Conservation (phyloP, 2,329 filamentous ascomycete genomes). For the Xylariaceae sp. region DNA sequence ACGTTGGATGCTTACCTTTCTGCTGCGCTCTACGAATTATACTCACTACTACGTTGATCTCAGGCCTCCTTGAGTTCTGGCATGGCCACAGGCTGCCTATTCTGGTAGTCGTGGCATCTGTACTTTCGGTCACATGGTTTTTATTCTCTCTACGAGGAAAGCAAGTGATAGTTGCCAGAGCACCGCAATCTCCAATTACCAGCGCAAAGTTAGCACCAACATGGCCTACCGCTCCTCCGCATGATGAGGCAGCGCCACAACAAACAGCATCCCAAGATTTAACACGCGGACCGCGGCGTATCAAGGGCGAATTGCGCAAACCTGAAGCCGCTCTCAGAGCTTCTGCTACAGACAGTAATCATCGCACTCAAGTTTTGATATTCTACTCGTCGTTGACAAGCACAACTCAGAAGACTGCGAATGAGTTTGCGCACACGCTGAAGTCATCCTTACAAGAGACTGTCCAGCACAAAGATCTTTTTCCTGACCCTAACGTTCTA, state of each 20-base stretch:
- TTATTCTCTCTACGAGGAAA: slow-evolving; percentile 30
- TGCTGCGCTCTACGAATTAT: too few species aligned
- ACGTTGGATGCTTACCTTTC: background rate
- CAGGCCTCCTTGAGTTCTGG: slow-evolving; percentile 28
- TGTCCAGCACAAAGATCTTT: slow-evolving; percentile 44
- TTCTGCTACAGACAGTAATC: slow-evolving; percentile 39
- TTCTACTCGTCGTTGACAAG: slow-evolving; percentile 92
- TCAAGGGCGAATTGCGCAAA: slow-evolving; percentile 51
- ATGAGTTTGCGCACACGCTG: slow-evolving; percentile 64
- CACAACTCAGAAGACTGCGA: slow-evolving; percentile 76
- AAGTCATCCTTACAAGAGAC: slow-evolving; percentile 57
- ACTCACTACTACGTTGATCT: background rate
- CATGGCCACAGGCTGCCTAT: slow-evolving; percentile 25
- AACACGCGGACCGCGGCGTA: slow-evolving; percentile 53
- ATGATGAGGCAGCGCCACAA: slow-evolving; percentile 27
- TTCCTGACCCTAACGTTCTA: slow-evolving; percentile 66
- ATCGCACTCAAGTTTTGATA: slow-evolving; percentile 72
- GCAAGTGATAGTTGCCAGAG: slow-evolving; percentile 33
- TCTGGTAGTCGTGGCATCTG: slow-evolving; percentile 16
- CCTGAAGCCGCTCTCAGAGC: slow-evolving; percentile 42
- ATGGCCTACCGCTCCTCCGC: background rate
- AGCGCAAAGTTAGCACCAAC: slow-evolving; percentile 13
- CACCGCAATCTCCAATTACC: slow-evolving; percentile 16
- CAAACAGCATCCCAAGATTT: slow-evolving; percentile 36
- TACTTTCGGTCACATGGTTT: slow-evolving; percentile 17